These are phyloP conservation scores for Colletotrichum sp. DNA, from an alignment of 2,329 filamentous ascomycete species.

Conservation along the genomic window DNA sequence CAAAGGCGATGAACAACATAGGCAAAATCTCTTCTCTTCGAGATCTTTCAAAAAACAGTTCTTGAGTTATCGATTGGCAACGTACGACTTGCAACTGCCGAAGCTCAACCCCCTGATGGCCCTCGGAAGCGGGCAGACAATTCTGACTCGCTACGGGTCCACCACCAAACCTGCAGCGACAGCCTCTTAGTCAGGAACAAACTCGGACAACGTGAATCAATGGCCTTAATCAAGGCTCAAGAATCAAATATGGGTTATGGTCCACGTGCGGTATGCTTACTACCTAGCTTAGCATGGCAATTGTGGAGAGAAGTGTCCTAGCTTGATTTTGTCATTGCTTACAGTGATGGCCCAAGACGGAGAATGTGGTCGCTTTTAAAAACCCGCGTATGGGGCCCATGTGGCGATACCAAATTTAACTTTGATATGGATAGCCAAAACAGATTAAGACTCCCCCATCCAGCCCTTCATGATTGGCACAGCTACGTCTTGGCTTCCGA, in stretches of 20 bases:
- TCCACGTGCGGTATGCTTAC: background rate
- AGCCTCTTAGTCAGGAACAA: background rate
- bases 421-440: slow-evolving; percentile 2
- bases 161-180: background rate
- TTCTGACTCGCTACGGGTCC: background rate
- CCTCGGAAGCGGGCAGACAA: background rate
- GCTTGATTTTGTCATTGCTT: background rate
- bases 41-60: background rate
- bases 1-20: background rate
- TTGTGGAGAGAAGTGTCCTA: background rate
- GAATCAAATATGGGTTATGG: background rate
- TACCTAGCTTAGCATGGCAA: background rate
- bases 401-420: slow-evolving; percentile 2
- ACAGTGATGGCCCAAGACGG: background rate
- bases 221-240: background rate
- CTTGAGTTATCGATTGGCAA: background rate
- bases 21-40: background rate
- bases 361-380: background rate
- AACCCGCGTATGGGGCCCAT: background rate
- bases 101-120: background rate
- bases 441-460: background rate
- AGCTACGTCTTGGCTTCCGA: background rate
- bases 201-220: background rate
- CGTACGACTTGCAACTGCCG: background rate
- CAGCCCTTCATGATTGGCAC: background rate